phyloP scores from a whole-genome alignment of 225 moss, liverwort and hornwort genomes.

The Polytrichum commune region DNA sequence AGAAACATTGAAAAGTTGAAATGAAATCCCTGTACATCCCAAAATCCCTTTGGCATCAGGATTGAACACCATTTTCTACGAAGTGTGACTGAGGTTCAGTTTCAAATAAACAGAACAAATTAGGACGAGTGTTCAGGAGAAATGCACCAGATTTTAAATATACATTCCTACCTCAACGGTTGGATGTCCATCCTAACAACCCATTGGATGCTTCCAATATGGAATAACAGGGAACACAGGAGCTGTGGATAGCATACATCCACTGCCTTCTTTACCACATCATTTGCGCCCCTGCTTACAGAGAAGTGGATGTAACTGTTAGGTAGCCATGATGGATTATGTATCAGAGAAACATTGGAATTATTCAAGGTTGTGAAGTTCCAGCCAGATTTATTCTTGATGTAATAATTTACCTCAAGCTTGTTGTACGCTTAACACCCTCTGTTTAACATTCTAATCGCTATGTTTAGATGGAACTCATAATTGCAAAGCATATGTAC shows the following conservation, averaged over 20 bases:
- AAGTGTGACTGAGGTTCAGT: neutral
- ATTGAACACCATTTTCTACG: too few relatives aligned
- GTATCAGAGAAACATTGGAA: too few relatives aligned
- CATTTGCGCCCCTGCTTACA: slow-evolving; percentile 28
- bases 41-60: slow-evolving; percentile 1
- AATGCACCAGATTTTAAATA: neutral
- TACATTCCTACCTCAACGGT: slow-evolving; percentile 59
- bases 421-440: neutral
- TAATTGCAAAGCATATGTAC: slow-evolving; percentile 19
- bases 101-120: too few relatives aligned
- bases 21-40: slow-evolving; percentile 70
- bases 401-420: too few relatives aligned
- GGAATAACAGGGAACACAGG: slow-evolving; percentile 69
- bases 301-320: neutral
- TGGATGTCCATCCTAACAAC: slow-evolving; percentile 48
- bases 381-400: too few relatives aligned
- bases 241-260: slow-evolving; percentile 74
- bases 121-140: too few relatives aligned
- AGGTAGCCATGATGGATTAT: too few relatives aligned
- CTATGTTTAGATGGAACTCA: neutral
- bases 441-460: too few relatives aligned
- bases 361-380: too few relatives aligned
- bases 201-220: slow-evolving; percentile 80
- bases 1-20: slow-evolving; percentile 71
- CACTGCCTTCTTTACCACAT: slow-evolving; percentile 57